phyloP scores from a whole-genome alignment of 164 flowering plant genomes.

The Vitis vinifera region ASM3070453v1 NC_081817.1:27074001-27074500 shows the following conservation, averaged over 20 bases:
- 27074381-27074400: slow-evolving; percentile 92
- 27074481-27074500: neutral
- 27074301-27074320: slow-evolving; percentile 84
- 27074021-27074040: no score
- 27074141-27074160: slow-evolving; percentile 10
- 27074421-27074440: slow-evolving; percentile 6
- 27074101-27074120: neutral
- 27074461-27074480: neutral
- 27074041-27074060: no score
- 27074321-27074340: slow-evolving; percentile 99
- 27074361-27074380: slow-evolving; percentile 81
- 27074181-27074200: slow-evolving; percentile 86
- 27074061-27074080: no score
- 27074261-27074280: neutral
- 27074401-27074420: slow-evolving; percentile 44
- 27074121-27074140: neutral
- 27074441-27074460: neutral
- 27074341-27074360: slow-evolving; percentile 84
- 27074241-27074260: slow-evolving; percentile 4
- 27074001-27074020: neutral
- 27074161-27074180: slow-evolving; percentile 98
- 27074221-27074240: slow-evolving; percentile 2
- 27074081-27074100: no score
- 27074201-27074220: slow-evolving; percentile 89
- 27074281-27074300: neutral